Evolutionary conservation across 768 basidiomycete species (phyloP).

Genomic region (Boletus huronensis): DNA sequence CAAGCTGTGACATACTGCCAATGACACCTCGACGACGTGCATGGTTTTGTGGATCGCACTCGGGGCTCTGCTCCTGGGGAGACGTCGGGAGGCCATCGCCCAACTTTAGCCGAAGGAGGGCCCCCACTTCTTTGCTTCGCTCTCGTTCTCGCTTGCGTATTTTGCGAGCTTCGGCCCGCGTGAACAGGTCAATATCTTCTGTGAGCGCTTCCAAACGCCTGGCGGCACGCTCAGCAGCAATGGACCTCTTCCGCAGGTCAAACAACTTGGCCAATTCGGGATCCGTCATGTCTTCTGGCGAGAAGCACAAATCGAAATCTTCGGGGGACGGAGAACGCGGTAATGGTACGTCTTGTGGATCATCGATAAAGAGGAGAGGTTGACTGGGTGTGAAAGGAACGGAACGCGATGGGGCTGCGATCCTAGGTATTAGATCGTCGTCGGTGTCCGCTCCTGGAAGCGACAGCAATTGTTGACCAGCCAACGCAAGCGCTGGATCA

Average conservation of each 20-base stretch:
- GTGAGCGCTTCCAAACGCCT: conserved; percentile 30
- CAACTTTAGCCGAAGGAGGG: conserved; percentile 55
- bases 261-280: conserved; percentile 39
- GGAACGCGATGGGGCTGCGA: neutral
- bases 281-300: conserved; percentile 31
- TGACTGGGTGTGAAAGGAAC: conserved; percentile 18
- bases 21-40: conserved; percentile 23
- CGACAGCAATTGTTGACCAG: conserved; percentile 31
- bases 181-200: conserved; percentile 37
- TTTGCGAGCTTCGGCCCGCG: conserved; percentile 42
- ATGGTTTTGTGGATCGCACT: conserved; percentile 16
- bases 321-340: conserved; percentile 45
- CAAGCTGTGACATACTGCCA: conserved; percentile 38
- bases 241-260: conserved; percentile 38
- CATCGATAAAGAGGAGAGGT: conserved; percentile 42
- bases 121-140: conserved; percentile 51
- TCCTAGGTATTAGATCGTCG: conserved; percentile 38
- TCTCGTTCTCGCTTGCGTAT: conserved; percentile 51
- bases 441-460: conserved; percentile 45
- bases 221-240: conserved; percentile 33
- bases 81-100: conserved; percentile 25
- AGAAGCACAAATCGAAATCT: conserved; percentile 36
- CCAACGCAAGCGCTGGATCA: conserved; percentile 14
- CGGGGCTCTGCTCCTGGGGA: conserved; percentile 26
- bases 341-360: conserved; percentile 35